Evolutionary conservation across 495 filamentous ascomycete species (phyloP), one percentile per base, ranked within the genome.

Genomic region (Penicillium coffeae): DNA sequence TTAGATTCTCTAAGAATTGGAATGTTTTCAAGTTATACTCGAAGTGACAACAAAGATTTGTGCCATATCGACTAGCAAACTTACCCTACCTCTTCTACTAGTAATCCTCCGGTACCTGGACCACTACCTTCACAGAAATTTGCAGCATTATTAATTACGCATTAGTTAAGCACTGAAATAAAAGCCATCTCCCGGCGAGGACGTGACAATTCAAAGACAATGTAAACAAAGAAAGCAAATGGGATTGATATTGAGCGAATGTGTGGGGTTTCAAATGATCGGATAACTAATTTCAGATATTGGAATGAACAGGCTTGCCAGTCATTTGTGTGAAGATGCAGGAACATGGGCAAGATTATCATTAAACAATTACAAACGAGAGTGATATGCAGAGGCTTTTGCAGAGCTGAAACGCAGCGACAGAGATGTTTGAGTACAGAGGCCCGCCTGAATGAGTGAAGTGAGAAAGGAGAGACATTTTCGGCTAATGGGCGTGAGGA

Each of bases 341-440:
- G n/a, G 19, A 41, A 4, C 19, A 41, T 25, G 12, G 10, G 38
- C 10, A 12, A 8, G 22, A 22, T 14, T 1, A 21, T 41, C 8
- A 25, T n/a, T 41, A 6, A 8, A 25, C 18, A 16, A 20, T n/a
- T 10, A 2, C 13, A 27, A 0, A 21, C 6, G 15, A 13, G 32
- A 2, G 30, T 18, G 42, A 45, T n/a, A 21, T 15, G 12, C n/a
- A 47, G 12, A 36, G 15, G 48, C 38, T 56, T 56, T 54, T 54
- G 47, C 47, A 35, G 45, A 47, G 58, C 53, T 63, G 51, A 22
- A 57, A 55, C 51, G 60, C 51, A 60, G 38, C 18, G 46, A 59
- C 56, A 27, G 25, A 3, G 40, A 34, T 19, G 41, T 40, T 14
- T 22, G 40, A 48, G 7, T 3, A 47, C 39, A 32, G 19, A 20